Evolutionary conservation across 2,329 filamentous ascomycete genomes (phyloP).

Genomic region (Chaetomium olivaceum): DNA sequence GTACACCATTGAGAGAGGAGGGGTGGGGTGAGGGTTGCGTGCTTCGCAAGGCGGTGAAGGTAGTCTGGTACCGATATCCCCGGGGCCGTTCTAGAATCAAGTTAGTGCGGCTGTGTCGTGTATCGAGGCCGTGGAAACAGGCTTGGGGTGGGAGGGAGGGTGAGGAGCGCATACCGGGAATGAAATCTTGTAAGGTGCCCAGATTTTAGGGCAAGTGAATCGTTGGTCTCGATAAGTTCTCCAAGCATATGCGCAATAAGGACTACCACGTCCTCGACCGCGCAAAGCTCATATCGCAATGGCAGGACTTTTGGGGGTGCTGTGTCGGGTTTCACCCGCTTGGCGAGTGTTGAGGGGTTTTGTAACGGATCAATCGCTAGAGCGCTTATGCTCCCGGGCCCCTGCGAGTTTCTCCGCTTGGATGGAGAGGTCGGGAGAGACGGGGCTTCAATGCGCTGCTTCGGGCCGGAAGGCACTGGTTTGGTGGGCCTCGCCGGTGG

Average conservation of each 20-base stretch:
- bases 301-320: conserved; percentile 63
- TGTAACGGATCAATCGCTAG: conserved; percentile 27
- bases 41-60: conserved; percentile 85
- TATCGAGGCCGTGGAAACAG: neutral
- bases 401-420: conserved; percentile 50
- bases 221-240: conserved; percentile 91
- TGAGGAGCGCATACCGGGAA: conserved; percentile 65
- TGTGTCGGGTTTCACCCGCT: conserved; percentile 55
- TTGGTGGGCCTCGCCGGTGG: conserved; percentile 26
- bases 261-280: conserved; percentile 82
- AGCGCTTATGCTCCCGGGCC: conserved; percentile 32
- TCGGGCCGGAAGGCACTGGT: conserved; percentile 31
- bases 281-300: conserved; percentile 75
- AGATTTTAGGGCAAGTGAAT: conserved; percentile 79
- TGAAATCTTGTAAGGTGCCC: conserved; percentile 92
- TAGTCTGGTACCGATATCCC: conserved; percentile 95
- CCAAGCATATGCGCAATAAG: conserved; percentile 94
- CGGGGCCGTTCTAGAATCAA: conserved; percentile 59
- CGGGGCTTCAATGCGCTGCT: conserved; percentile 24
- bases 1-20: conserved; percentile 98
- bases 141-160: neutral
- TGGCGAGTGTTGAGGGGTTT: conserved; percentile 40
- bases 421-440: conserved; percentile 25
- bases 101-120: conserved; percentile 31
- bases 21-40: conserved; percentile 89